A percentile compares a stretch with the other conserved stretches of the same genome.
Conservation (phyloP, 2,329 filamentous ascomycete species). For the Monosporascus sp. region DNA sequence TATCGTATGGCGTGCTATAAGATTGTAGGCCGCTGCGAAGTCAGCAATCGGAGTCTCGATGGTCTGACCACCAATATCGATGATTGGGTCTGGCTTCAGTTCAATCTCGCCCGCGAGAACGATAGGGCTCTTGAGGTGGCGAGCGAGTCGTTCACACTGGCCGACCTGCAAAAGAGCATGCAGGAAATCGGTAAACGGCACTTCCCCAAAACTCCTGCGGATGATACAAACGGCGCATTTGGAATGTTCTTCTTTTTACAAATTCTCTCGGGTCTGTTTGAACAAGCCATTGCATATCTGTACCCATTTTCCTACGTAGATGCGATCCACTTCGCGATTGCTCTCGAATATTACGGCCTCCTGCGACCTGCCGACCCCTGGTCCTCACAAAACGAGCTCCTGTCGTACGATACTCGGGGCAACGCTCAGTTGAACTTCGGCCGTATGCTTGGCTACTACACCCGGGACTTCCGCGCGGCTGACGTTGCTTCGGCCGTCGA, state of each 20-base stretch:
- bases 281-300: constrained; percentile 85
- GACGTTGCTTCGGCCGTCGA: constrained; percentile 87
- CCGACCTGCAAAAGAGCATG: constrained; percentile 72
- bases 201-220: constrained; percentile 76
- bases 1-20: constrained; percentile 98
- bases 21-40: constrained; percentile 77
- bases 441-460: constrained; percentile 90
- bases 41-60: constrained; percentile 59
- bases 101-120: constrained; percentile 62
- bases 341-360: constrained; percentile 82
- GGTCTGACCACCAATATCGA: constrained; percentile 60
- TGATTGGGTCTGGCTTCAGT: constrained; percentile 69
- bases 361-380: constrained; percentile 80
- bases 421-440: constrained; percentile 89
- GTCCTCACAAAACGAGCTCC: constrained; percentile 64
- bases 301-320: constrained; percentile 90
- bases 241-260: constrained; percentile 94
- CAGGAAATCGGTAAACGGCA: constrained; percentile 85
- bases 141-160: constrained; percentile 59
- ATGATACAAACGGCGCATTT: constrained; percentile 68
- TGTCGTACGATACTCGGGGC: constrained; percentile 61
- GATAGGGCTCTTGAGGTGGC: constrained; percentile 60
- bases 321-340: constrained; percentile 90
- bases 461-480: constrained; percentile 87
- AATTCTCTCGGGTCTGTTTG: constrained; percentile 85